Evolutionary conservation across 1,284 basidiomycete genomes (phyloP).

Genomic region (Inonotus hispidus): DNA sequence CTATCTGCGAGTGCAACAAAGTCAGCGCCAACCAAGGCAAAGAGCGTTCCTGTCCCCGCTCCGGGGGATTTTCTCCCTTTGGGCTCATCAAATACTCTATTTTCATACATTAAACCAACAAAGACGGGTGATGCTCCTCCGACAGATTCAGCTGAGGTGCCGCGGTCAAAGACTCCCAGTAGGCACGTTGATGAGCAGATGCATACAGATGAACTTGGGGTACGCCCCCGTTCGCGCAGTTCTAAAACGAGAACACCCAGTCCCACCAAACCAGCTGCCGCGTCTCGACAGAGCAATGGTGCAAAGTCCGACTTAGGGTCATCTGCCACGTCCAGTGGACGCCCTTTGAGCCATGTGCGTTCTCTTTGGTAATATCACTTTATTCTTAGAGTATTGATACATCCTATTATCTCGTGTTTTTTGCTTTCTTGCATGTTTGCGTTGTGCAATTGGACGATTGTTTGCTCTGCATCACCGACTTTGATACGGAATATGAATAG

Average conservation of each 20-base stretch:
- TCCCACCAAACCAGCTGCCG: constrained; percentile 16
- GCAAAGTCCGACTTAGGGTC: constrained; percentile 33
- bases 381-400: constrained; percentile 19
- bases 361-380: constrained; percentile 54
- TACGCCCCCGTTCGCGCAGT: constrained; percentile 30
- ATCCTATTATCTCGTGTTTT: constrained; percentile 36
- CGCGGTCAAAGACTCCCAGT: constrained; percentile 20
- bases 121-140: constrained; percentile 42
- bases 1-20: background rate
- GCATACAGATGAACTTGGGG: constrained; percentile 55
- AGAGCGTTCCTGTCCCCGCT: constrained; percentile 20
- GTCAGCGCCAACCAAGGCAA: constrained; percentile 9
- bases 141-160: constrained; percentile 22
- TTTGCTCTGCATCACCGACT: background rate
- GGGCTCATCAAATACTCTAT: constrained; percentile 45
- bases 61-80: constrained; percentile 27
- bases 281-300: constrained; percentile 12
- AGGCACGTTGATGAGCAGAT: constrained; percentile 21
- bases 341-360: constrained; percentile 79
- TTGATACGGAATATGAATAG: constrained; percentile 41
- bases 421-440: constrained; percentile 26
- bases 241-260: constrained; percentile 24
- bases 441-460: constrained; percentile 24
- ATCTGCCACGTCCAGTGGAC: constrained; percentile 33
- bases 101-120: constrained; percentile 45